Evolutionary conservation across 495 filamentous ascomycete species (phyloP), one percentile per base, ranked within the genome.

Genomic region (Neurospora tetraspora): DNA sequence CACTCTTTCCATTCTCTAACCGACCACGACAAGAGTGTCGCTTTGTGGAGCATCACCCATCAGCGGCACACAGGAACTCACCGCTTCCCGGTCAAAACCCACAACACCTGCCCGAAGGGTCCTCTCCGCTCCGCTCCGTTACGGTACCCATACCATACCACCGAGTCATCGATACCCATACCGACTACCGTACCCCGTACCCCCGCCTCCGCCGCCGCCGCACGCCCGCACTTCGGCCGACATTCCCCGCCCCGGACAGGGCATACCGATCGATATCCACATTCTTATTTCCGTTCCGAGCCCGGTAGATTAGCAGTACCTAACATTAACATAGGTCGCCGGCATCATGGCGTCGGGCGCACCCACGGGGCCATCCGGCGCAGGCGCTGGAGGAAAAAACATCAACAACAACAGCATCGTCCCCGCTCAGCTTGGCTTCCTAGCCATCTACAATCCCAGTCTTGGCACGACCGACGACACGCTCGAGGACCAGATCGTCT

Each of bases 361-460:
- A 34, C 6, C 53, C 14, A 65, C 53, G 3, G 53, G 53, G 27
- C 3, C 53, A 2, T 65, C 27, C 27, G 53, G 53, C 20, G 47
- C 47, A 59, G 47, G 47, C 20, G 20, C 11, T 7, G 20, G 11
- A 27, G 20, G 4, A 6, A 59, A 53, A 5, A 42, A 14, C 45
- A 53, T 12, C 9, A 23, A 23, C 39, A 43, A 18, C 75, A 14
- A 34, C 76, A 38, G 43, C 68, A 79, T 85, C 43, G 85, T 93
- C 70, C 96, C 96, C 39, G 96, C 96, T 37, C 90, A 93, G 76
- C 88, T 98, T 23, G 90, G 92, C 65, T 97, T 93, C 78, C 87
- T 98, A 40, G 90, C 94, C 72, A 94, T 98, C 80, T 98, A 96
- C 85, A 98, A 97, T 79, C 96, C 96, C 36, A 89, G 89, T 16